phyloP scores from a whole-genome alignment of 208 protist species.

The Acanthamoeba triangularis region DNA sequence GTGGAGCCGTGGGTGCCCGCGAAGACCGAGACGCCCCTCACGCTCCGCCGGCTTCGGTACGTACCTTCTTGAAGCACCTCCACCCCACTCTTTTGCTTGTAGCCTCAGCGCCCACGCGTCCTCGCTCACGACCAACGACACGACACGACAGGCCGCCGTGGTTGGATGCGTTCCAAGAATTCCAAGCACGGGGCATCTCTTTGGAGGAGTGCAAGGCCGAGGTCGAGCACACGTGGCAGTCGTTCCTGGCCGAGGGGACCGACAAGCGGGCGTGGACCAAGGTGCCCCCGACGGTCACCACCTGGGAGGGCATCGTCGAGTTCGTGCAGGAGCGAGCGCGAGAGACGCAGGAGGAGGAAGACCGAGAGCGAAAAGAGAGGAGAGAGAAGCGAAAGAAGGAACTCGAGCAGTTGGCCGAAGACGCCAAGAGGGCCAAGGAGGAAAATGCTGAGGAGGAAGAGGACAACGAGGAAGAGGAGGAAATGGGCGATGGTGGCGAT shows the following conservation, averaged over 20 bases:
- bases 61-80: neutral
- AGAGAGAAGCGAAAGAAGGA: neutral
- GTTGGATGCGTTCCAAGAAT: neutral
- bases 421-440: neutral
- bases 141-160: slow-evolving; percentile 7
- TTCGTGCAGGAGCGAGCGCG: neutral
- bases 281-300: neutral
- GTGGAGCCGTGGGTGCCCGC: slow-evolving; percentile 33
- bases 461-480: neutral
- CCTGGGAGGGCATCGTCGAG: slow-evolving; percentile 22
- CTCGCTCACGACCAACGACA: too few species aligned
- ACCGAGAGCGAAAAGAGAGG: neutral
- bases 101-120: too few species aligned
- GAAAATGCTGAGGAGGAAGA: neutral
- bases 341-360: neutral
- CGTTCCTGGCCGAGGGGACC: slow-evolving; percentile 21
- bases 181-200: neutral
- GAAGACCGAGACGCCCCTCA: neutral
- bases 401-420: neutral
- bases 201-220: neutral
- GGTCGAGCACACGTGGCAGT: neutral
- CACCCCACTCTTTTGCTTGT: neutral
- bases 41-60: slow-evolving; percentile 7
- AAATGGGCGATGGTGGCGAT: neutral
- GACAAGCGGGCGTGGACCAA: neutral